Evolutionary conservation across 2,329 filamentous ascomycete genomes (phyloP).

Genomic region (Colletotrichum eleusines): DNA sequence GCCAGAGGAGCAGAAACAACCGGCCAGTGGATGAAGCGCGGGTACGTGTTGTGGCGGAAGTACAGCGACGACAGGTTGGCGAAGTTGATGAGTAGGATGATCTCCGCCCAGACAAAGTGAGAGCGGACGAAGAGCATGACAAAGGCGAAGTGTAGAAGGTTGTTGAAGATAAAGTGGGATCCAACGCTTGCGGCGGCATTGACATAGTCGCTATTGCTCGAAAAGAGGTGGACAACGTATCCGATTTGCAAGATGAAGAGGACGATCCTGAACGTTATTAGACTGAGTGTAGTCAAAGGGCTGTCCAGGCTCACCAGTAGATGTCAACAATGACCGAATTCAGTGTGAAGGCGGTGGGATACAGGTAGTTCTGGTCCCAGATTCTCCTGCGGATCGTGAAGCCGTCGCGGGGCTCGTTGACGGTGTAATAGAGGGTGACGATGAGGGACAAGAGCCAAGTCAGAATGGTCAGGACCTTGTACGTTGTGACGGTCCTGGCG

Average conservation of each 20-base stretch:
- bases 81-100: conserved; percentile 84
- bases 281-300: background rate
- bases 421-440: conserved; percentile 79
- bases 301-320: conserved; percentile 73
- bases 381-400: conserved; percentile 71
- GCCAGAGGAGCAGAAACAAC: conserved; percentile 82
- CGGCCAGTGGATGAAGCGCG: conserved; percentile 81
- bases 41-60: conserved; percentile 80
- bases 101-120: conserved; percentile 80
- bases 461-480: conserved; percentile 80
- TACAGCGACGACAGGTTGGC: conserved; percentile 83
- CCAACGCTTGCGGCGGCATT: conserved; percentile 81
- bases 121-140: conserved; percentile 85
- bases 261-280: conserved; percentile 65
- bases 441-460: conserved; percentile 82
- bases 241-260: conserved; percentile 81
- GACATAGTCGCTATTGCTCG: conserved; percentile 70
- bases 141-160: conserved; percentile 84
- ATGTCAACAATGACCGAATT: conserved; percentile 74
- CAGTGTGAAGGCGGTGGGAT: conserved; percentile 80
- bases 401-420: conserved; percentile 73
- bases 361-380: conserved; percentile 78
- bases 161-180: conserved; percentile 87
- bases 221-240: conserved; percentile 84
- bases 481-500: conserved; percentile 71